These are phyloP conservation scores for Rosa hybrid DNA, from an alignment of 331 rosid species.

Conservation along the genomic window DNA sequence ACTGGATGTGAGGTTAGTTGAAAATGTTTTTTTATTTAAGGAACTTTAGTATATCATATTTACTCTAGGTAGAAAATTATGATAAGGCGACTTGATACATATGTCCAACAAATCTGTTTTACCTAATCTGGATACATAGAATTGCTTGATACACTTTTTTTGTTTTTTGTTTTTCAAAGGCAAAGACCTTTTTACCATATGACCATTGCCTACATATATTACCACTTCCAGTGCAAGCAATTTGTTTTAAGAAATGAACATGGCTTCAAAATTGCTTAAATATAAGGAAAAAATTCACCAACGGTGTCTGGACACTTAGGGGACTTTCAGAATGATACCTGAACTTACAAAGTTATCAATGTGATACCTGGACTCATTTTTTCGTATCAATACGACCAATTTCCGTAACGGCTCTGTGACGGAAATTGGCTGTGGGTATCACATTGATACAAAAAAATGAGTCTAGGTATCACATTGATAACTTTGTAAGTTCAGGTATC, in stretches of 20 bases:
- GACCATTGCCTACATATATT: not conserved
- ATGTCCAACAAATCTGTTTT: not conserved
- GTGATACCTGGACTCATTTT: too few relatives aligned
- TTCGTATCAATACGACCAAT: too few relatives aligned
- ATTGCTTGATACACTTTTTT: not conserved
- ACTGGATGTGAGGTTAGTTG: slow-evolving; percentile 64
- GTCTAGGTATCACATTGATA: too few relatives aligned
- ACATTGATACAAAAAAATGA: too few relatives aligned
- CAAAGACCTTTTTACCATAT: not conserved
- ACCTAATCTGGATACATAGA: not conserved
- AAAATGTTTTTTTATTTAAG: slow-evolving; percentile 2
- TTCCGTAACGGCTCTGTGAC: too few relatives aligned
- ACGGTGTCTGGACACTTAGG: too few relatives aligned
- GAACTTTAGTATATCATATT: not conserved
- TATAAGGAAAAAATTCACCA: too few relatives aligned
- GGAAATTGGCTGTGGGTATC: too few relatives aligned
- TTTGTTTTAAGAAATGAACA: not conserved
- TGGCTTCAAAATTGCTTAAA: not conserved
- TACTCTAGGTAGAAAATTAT: not conserved
- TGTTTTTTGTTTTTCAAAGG: not conserved
- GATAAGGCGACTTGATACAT: not conserved
- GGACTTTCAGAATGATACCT: too few relatives aligned
- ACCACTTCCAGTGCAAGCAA: not conserved
- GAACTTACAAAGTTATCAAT: too few relatives aligned
- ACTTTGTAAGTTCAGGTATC: too few relatives aligned